Base-by-base conservation (phyloP, 805 yeast species). In the Starmerella lactis-condensi region DNA sequence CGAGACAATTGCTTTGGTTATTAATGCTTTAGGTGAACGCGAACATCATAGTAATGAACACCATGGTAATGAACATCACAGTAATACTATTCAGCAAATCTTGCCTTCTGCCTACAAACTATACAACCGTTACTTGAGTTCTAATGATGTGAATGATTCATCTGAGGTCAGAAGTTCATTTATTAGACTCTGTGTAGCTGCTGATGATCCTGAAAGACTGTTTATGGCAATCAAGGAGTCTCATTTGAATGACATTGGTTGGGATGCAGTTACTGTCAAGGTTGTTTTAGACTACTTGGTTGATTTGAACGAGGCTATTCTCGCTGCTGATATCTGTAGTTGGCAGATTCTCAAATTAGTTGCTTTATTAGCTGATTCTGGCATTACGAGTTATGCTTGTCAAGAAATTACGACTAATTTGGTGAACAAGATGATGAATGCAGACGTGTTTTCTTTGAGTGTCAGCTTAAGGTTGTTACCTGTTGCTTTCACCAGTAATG, bases 221-320 rank as follows among this genome's bases (percentile, higher is more conserved):
- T 36, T 38, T 30, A 45, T 50, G 38, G 48, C 38, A 9, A 36
- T 53, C 25, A 38, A 42, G n/a, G 57, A 53, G 32, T 34, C 48
- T 6, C 42, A 42, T 13, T 33, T 49, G 11, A 36, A 47, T 14
- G 38, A 36, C 15, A 46, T 46, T 10, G 24, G 38, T 9, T 48
- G 53, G 53, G 53, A 49, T 28, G 50, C 49, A 11, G 30, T 46
- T 9, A 49, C 55, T 1, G 16, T 47, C 4, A 34, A 39, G 2
- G 38, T 34, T 8, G 47, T 42, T 3, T 29, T 43, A 10, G 21
- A 33, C 11, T 38, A 27, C 24, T 21, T 41, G 4, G 16, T 28
- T 13, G 8, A 8, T 3, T 7, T 21, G 3, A 36, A 29, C 8
- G 39, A 53, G 27, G 36, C 37, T 2, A 30, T 36, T 28, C 38